Evolutionary conservation across 2,329 filamentous ascomycete species (phyloP).

Genomic region (Diaporthe ampelina): DNA sequence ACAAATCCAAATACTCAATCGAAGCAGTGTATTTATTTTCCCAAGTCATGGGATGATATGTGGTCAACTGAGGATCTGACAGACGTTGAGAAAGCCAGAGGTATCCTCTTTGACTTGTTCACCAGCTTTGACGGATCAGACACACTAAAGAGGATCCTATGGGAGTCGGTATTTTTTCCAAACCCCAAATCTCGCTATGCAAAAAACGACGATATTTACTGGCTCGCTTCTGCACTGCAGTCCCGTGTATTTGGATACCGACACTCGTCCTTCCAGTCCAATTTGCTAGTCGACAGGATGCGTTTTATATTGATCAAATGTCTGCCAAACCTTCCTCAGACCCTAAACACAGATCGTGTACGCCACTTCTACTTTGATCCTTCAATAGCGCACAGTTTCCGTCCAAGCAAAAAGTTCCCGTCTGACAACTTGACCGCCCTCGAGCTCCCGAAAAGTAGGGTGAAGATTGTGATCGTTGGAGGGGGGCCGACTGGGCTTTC

Average conservation of each 20-base stretch:
- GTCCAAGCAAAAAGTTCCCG: constrained; percentile 44
- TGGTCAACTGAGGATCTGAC: not conserved
- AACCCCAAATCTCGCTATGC: too few species aligned
- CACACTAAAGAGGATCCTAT: constrained; percentile 33
- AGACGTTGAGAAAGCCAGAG: not conserved
- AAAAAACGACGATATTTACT: too few species aligned
- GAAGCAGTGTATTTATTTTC: not conserved
- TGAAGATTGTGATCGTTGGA: constrained; percentile 51
- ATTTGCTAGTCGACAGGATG: constrained; percentile 51
- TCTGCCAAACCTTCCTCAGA: constrained; percentile 45
- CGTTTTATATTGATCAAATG: constrained; percentile 52
- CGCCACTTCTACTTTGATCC: constrained; percentile 55
- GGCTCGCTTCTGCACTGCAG: constrained; percentile 49
- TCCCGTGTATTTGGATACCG: constrained; percentile 47
- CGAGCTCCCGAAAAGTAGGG: constrained; percentile 48
- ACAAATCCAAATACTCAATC: too few species aligned
- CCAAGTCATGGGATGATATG: not conserved
- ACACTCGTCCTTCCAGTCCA: constrained; percentile 49
- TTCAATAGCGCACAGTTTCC: constrained; percentile 46
- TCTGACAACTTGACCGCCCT: constrained; percentile 44
- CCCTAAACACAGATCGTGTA: constrained; percentile 45
- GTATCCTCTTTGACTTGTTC: not conserved
- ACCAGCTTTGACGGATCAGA: too few species aligned
- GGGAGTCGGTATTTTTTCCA: too few species aligned
- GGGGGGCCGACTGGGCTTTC: constrained; percentile 52